These are phyloP conservation scores for Eurotiales sp. DNA, from an alignment of 2,329 filamentous ascomycete genomes.

Conservation along the genomic window DNA sequence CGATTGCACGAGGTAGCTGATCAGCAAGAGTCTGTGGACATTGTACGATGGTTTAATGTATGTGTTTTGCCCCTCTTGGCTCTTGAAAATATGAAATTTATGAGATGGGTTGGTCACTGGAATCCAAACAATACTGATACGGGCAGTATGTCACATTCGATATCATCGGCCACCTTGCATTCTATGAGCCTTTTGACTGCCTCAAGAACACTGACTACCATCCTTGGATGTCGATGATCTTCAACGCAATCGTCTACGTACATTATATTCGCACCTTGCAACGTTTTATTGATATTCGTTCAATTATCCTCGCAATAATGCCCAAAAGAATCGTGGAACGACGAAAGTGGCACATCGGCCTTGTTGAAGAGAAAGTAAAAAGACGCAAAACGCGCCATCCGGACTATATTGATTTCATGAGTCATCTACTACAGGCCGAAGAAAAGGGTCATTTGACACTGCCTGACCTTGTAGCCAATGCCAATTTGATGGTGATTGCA, in stretches of 20 bases:
- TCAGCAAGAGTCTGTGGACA: constrained; percentile 1
- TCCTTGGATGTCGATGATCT: constrained; percentile 27
- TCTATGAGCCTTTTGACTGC: constrained; percentile 31
- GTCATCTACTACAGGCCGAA: constrained; percentile 9
- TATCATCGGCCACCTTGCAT: constrained; percentile 32
- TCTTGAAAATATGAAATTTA: no score
- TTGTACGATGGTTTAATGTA: constrained; percentile 12
- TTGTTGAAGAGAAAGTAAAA: constrained; percentile 11
- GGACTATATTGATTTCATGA: constrained; percentile 11
- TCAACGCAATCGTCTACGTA: constrained; percentile 20
- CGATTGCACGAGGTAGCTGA: constrained; percentile 10
- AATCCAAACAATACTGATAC: not conserved
- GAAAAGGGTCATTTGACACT: constrained; percentile 5
- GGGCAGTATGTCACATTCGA: constrained; percentile 26
- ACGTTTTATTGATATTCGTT: constrained; percentile 5
- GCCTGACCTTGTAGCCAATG: constrained; percentile 8
- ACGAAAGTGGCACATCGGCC: constrained; percentile 11
- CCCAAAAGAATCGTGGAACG: constrained; percentile 11
- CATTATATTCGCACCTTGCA: constrained; percentile 11
- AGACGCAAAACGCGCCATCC: constrained; percentile 7
- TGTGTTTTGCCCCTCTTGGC: not conserved
- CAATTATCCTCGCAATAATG: constrained; percentile 9
- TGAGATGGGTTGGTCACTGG: no score
- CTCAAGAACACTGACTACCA: constrained; percentile 26
- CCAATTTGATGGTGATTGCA: constrained; percentile 27